Evolutionary conservation across 208 protist genomes (phyloP), one percentile per base, ranked within the genome.

Genomic region (Phytomonas sp.): DNA sequence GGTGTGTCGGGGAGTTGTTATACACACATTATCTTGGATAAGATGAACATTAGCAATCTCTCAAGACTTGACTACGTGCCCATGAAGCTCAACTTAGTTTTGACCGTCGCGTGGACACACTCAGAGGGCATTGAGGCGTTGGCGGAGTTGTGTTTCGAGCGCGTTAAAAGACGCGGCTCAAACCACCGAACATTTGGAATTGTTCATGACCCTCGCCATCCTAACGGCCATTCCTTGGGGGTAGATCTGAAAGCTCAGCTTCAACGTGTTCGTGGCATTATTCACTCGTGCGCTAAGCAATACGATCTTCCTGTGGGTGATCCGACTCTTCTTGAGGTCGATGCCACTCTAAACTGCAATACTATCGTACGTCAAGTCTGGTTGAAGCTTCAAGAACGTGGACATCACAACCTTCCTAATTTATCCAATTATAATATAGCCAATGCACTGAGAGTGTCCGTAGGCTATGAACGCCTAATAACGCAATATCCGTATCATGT

Each of bases 11-110:
- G 64, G 10, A 75, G 80, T 65, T n/a, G 42, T 36, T 84, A 81
- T 62, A 86, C 86, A 29, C 87, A 95, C 70, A 33, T 95, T 32
- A 78, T 95, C 26, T 71, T 95, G 14, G 90, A 95, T 66, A 91
- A 92, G 75, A 92, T 92, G 87, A 88, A 95, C 72, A 72, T 95
- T 4, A 80, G 84, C 63, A 77, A 83, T 45, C 74, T 60, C 59
- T 64, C 80, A 0, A 82, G 90, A 4, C 52, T 71, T 12, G 87
- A 92, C 69, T 78, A 77, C 63, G 56, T 30, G 32, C 26, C 72
- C 4, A 69, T 82, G 29, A 63, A 72, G 2, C 62, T 85, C 23
- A 80, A 74, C 49, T 71, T 72, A 5, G 71, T 76, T 6, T 62
- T 89, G 12, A 75, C 76, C 0, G 68, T 93, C 2, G 78, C 76